Evolutionary conservation across 352 stramenopile genomes (phyloP).

Genomic region (Thraustotheca clavata): DNA sequence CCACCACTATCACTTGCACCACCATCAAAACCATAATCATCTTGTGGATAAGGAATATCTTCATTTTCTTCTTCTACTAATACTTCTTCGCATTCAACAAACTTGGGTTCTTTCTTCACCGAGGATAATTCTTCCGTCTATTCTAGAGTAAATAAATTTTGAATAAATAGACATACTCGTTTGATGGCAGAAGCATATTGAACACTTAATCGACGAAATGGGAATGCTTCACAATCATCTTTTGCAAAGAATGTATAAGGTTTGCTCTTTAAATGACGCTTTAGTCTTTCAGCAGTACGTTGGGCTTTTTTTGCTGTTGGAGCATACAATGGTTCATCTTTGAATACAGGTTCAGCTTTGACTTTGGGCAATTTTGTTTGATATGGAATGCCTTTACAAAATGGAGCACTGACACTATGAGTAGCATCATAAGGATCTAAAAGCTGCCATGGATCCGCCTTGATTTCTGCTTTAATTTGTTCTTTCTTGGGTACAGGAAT

Average conservation of each 20-base stretch:
- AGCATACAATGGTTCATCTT: conserved; percentile 22
- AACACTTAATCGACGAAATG: background rate
- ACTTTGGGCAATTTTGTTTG: conserved; percentile 33
- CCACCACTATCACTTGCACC: conserved; percentile 24
- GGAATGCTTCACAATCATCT: background rate
- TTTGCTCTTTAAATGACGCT: conserved; percentile 9
- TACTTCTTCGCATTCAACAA: conserved; percentile 39
- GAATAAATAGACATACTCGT: background rate
- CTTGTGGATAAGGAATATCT: conserved; percentile 41
- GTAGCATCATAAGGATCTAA: conserved; percentile 75
- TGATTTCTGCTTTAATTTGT: conserved; percentile 2
- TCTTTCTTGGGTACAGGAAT: no score
- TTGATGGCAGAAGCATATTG: background rate
- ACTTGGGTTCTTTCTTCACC: conserved; percentile 53
- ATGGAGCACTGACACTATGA: conserved; percentile 47
- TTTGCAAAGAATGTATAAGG: background rate
- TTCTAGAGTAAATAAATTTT: conserved; percentile 11
- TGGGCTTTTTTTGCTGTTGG: conserved; percentile 31
- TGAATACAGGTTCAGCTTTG: conserved; percentile 28
- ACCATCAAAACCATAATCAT: conserved; percentile 20
- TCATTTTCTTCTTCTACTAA: conserved; percentile 36
- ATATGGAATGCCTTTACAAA: conserved; percentile 40
- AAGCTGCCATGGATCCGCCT: conserved; percentile 55
- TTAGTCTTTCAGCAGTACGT: conserved; percentile 18
- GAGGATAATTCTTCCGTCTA: conserved; percentile 46